A percentile compares a stretch with the other conserved stretches of the same genome.
phyloP scores from a whole-genome alignment of 2,329 filamentous ascomycete species.

The Zymoseptoria pseudotritici region DNA sequence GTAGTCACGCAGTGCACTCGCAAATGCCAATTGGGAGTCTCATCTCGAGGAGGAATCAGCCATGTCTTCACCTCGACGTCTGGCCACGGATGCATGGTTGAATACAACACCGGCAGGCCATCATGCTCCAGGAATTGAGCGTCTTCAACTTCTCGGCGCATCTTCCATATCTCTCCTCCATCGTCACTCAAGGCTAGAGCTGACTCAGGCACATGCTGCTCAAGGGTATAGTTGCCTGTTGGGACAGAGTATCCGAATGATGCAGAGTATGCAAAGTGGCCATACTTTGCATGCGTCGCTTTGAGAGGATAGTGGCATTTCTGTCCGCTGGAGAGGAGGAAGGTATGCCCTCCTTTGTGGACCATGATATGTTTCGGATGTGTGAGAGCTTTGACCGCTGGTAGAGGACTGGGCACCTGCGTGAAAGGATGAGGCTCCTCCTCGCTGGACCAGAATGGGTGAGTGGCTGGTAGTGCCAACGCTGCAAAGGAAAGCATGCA shows the following conservation, averaged over 20 bases:
- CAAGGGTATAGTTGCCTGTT: slow-evolving; percentile 65
- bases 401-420: slow-evolving; percentile 46
- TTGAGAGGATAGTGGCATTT: slow-evolving; percentile 78
- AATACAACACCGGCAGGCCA: slow-evolving; percentile 54
- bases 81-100: slow-evolving; percentile 61
- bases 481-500: slow-evolving; percentile 71
- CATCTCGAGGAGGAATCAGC: slow-evolving; percentile 53
- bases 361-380: slow-evolving; percentile 69
- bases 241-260: slow-evolving; percentile 72
- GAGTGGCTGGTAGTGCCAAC: slow-evolving; percentile 58
- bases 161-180: slow-evolving; percentile 71
- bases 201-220: slow-evolving; percentile 68
- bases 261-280: slow-evolving; percentile 69
- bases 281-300: slow-evolving; percentile 75
- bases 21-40: slow-evolving; percentile 62
- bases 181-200: slow-evolving; percentile 71
- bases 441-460: slow-evolving; percentile 66
- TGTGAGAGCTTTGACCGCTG: slow-evolving; percentile 52
- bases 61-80: slow-evolving; percentile 61
- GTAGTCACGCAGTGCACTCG: slow-evolving; percentile 56
- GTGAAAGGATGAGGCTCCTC: slow-evolving; percentile 51
- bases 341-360: slow-evolving; percentile 61
- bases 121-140: slow-evolving; percentile 53
- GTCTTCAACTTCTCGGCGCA: slow-evolving; percentile 60
- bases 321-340: slow-evolving; percentile 68